Conservation (phyloP, 805 yeast species). For the Blastobotrys chiropterorum region DNA sequence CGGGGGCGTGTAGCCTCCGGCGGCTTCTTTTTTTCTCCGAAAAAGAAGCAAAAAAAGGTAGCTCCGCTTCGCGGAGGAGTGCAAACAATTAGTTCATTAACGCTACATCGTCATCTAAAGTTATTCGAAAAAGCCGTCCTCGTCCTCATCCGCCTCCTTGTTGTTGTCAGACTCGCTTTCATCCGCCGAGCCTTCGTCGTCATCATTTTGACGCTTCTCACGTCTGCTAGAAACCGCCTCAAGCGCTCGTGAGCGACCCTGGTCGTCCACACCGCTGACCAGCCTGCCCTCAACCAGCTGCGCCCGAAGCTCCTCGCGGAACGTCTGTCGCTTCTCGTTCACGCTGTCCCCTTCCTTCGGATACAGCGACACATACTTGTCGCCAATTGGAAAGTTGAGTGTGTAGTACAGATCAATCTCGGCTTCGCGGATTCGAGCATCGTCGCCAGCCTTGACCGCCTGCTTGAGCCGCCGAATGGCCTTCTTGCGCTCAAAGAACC, state of each 20-base stretch:
- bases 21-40: no score
- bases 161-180: no score
- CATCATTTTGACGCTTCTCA: no score
- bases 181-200: no score
- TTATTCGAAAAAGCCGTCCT: conserved; percentile 25
- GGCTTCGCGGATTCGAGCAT: conserved; percentile 41
- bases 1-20: no score
- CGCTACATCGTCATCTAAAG: no score
- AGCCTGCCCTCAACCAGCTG: conserved; percentile 48
- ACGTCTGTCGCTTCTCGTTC: conserved; percentile 34
- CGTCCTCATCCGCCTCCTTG: conserved; percentile 22
- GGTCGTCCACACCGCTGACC: conserved; percentile 49
- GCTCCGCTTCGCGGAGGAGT: no score
- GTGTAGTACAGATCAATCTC: conserved; percentile 71
- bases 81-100: no score
- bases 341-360: conserved; percentile 40
- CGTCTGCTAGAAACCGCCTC: no score
- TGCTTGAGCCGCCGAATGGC: conserved; percentile 64
- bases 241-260: conserved; percentile 26
- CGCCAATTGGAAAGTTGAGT: conserved; percentile 67
- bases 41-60: no score
- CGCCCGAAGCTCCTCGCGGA: conserved; percentile 47
- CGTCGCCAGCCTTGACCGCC: conserved; percentile 30
- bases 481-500: conserved; percentile 86
- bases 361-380: conserved; percentile 74